Percentiles rank a stretch among this genome's conserved stretches.
Evolutionary conservation across 495 filamentous ascomycete genomes (phyloP).

Genomic region (Amphirosellinia nigrospora): DNA sequence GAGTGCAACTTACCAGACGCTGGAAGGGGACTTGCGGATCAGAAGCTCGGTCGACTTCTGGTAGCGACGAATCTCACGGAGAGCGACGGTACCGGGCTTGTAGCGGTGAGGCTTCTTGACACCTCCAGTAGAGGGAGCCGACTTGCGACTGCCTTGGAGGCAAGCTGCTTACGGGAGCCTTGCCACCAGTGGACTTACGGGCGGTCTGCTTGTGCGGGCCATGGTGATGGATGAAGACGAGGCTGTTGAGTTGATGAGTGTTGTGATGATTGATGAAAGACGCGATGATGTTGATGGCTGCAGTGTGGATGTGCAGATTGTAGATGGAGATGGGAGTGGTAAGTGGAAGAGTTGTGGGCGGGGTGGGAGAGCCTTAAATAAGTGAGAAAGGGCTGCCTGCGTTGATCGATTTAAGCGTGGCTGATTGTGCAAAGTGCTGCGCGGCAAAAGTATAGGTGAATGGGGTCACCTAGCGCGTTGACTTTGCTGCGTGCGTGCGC

Average conservation of each 20-base stretch:
- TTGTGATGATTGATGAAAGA: conserved; percentile 49
- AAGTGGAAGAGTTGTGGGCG: conserved; percentile 37
- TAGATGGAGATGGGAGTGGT: conserved; percentile 47
- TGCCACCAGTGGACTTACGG: conserved; percentile 99
- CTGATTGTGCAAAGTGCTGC: conserved; percentile 48
- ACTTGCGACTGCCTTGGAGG: conserved; percentile 61
- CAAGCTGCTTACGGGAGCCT: conserved; percentile 98
- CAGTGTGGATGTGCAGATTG: conserved; percentile 39
- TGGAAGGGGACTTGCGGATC: conserved; percentile 99
- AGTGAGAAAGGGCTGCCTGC: conserved; percentile 26
- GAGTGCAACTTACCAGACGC: conserved; percentile 72
- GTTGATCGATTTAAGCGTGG: conserved; percentile 36
- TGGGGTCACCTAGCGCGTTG: conserved; percentile 6
- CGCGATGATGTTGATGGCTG: conserved; percentile 47
- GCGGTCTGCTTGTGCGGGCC: conserved; percentile 99
- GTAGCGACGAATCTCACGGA: conserved; percentile 99
- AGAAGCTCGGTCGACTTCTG: conserved; percentile 99
- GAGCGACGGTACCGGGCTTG: conserved; percentile 99
- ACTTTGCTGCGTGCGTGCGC: neutral
- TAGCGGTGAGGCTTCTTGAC: conserved; percentile 99
- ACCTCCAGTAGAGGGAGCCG: conserved; percentile 64
- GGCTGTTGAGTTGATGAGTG: conserved; percentile 55
- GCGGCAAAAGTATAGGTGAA: conserved; percentile 12
- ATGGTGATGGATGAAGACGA: conserved; percentile 65
- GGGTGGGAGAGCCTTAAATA: conserved; percentile 59